Evolutionary conservation across 306 rosid genomes (phyloP), one percentile per base, ranked within the genome.

Genomic region (Begonia fuchsioides): DNA sequence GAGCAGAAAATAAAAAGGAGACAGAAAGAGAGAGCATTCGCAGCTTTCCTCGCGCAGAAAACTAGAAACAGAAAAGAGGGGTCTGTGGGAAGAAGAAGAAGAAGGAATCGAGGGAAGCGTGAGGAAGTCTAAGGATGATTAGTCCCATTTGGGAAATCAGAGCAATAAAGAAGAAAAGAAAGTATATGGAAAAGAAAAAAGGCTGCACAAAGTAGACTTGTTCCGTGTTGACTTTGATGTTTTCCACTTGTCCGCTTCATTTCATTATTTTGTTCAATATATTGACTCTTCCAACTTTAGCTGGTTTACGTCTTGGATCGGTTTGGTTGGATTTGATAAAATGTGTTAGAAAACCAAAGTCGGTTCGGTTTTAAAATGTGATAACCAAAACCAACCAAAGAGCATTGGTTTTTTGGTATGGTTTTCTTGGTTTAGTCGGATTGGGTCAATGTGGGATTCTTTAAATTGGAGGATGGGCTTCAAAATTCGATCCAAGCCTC

Each of bases 151-250:
- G 44, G 51, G 61, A 35, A 68, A 71, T 71, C 67, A 56, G 50
- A 65, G 49, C 69, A 48, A 63, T 55, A 59, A 32, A 51, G 20
- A 11, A 39, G 11, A 15, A 32, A 49, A 53, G 16, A 1, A 38
- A 11, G 52, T 35, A 54, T 13, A 10, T 17, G 5, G 19, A 12
- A 19, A 19, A 4, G 26, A 19, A 10, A 61, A 61, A 50, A 48
- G 51, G 43, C 62, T 48, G 32, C 72, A 62, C 69, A 49, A 53
- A 51, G 43, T 32, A 41, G 43, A 52, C 75, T 73, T 70, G 53
- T 47, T 66, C 54, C 64, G n/a, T 70, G 77, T 70, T 73, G 78
- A 77, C 85, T 77, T 70, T 43, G 32, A 44, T 38, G 19, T 38
- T 15, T 13, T 38, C 5, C n/a, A 9, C 3, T 50, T 15, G 32